These are phyloP conservation scores for Dorcoceras hygrometricum DNA, from an alignment of 257 asterid species.

Conservation along the genomic window DNA sequence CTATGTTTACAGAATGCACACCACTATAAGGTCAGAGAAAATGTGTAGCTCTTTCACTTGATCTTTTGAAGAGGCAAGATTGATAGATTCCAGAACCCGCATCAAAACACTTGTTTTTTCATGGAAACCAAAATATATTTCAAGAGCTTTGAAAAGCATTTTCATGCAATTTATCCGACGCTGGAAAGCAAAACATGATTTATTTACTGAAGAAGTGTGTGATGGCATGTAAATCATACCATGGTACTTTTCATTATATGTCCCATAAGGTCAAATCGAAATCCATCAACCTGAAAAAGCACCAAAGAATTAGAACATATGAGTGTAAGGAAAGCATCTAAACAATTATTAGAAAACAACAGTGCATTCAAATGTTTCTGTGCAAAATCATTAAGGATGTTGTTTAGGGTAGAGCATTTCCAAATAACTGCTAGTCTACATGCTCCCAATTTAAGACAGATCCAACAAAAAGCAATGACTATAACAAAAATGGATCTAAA, in stretches of 20 bases:
- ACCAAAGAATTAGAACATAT: slow-evolving; percentile 22
- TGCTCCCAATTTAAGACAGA: neutral
- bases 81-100: neutral
- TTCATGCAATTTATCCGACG: neutral
- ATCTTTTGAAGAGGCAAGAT: neutral
- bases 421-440: neutral
- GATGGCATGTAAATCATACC: slow-evolving; percentile 44
- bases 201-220: neutral
- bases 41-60: neutral
- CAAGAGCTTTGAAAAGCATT: slow-evolving; percentile 2
- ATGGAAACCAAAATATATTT: slow-evolving; percentile 5
- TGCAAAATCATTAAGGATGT: slow-evolving; percentile 2
- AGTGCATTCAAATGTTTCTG: neutral
- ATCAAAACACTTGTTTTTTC: neutral
- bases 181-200: slow-evolving; percentile 2
- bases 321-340: slow-evolving; percentile 2
- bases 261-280: slow-evolving; percentile 98
- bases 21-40: neutral
- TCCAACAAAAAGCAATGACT: neutral
- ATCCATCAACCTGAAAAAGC: slow-evolving; percentile 86
- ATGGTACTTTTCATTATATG: slow-evolving; percentile 87
- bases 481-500: neutral
- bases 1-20: neutral
- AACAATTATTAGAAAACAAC: slow-evolving; percentile 19
- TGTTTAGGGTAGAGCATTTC: neutral